Evolutionary conservation across 2,329 filamentous ascomycete species (phyloP).

Genomic region (Phaeosphaeria sp.): DNA sequence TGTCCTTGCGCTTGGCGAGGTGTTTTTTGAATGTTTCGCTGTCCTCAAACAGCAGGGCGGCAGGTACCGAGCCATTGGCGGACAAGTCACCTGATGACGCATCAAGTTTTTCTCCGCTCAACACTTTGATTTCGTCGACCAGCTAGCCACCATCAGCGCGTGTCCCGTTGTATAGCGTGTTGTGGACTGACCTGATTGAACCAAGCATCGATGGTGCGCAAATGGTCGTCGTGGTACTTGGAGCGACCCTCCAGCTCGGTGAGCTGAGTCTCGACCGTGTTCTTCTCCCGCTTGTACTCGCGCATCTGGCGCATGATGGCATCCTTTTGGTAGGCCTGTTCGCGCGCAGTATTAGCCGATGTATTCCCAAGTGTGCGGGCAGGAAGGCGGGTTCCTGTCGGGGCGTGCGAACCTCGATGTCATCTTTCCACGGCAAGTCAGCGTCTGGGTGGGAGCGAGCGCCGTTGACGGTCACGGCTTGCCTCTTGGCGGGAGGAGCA

Average conservation of each 20-base stretch:
- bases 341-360: conserved; percentile 36
- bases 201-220: conserved; percentile 91
- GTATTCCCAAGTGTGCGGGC: conserved; percentile 29
- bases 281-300: conserved; percentile 92
- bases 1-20: conserved; percentile 74
- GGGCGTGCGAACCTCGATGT: conserved; percentile 71
- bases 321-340: conserved; percentile 89
- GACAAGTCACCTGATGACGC: conserved; percentile 29
- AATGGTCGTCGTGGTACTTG: conserved; percentile 87
- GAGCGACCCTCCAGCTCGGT: conserved; percentile 80
- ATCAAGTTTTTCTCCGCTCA: conserved; percentile 46
- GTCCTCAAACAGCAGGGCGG: conserved; percentile 62
- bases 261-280: conserved; percentile 78
- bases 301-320: conserved; percentile 97
- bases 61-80: conserved; percentile 53
- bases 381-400: conserved; percentile 23
- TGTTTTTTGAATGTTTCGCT: conserved; percentile 75
- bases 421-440: conserved; percentile 74
- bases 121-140: conserved; percentile 56
- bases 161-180: conserved; percentile 9
- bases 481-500: conserved; percentile 88
- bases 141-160: conserved; percentile 47
- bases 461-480: conserved; percentile 78
- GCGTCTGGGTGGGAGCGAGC: conserved; percentile 68
- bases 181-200: conserved; percentile 78